phyloP scores from a whole-genome alignment of 2,329 filamentous ascomycete genomes.

The Fusarium chlamydosporum region DNA sequence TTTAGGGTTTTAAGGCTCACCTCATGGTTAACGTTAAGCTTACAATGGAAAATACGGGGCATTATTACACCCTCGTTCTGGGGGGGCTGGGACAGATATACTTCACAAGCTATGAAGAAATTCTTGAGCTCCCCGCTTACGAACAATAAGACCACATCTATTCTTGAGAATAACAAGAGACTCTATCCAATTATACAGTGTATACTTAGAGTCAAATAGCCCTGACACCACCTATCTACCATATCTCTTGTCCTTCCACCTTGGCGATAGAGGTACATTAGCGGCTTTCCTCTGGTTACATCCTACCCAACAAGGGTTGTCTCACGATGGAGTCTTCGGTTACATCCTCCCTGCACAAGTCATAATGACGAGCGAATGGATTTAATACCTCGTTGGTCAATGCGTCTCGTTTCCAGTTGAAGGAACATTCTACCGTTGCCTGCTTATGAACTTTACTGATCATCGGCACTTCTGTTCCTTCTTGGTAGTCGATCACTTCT shows the following conservation, averaged over 20 bases:
- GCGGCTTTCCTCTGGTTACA: slow-evolving; percentile 11
- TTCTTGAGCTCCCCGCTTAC: slow-evolving; percentile 9
- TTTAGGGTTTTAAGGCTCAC: slow-evolving; percentile 36
- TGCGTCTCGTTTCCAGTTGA: slow-evolving; percentile 2
- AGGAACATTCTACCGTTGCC: background rate
- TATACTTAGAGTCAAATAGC: background rate
- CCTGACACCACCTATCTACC: background rate
- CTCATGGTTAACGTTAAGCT: slow-evolving; percentile 28
- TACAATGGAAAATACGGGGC: slow-evolving; percentile 34
- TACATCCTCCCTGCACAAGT: slow-evolving; percentile 3
- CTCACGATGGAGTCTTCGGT: background rate
- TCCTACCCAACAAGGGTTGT: slow-evolving; percentile 7
- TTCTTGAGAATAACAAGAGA: no score
- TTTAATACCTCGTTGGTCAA: slow-evolving; percentile 39
- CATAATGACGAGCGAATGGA: slow-evolving; percentile 3
- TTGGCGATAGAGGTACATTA: slow-evolving; percentile 26
- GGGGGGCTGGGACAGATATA: background rate
- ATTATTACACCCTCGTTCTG: background rate
- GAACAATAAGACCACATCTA: background rate
- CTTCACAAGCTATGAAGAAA: no score
- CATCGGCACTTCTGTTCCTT: slow-evolving; percentile 35
- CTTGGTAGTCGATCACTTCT: slow-evolving; percentile 17
- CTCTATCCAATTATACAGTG: background rate
- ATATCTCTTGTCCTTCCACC: slow-evolving; percentile 4
- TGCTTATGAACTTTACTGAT: slow-evolving; percentile 19